phyloP scores from a whole-genome alignment of 1,284 basidiomycete species.

The Malassezia globosa region DNA sequence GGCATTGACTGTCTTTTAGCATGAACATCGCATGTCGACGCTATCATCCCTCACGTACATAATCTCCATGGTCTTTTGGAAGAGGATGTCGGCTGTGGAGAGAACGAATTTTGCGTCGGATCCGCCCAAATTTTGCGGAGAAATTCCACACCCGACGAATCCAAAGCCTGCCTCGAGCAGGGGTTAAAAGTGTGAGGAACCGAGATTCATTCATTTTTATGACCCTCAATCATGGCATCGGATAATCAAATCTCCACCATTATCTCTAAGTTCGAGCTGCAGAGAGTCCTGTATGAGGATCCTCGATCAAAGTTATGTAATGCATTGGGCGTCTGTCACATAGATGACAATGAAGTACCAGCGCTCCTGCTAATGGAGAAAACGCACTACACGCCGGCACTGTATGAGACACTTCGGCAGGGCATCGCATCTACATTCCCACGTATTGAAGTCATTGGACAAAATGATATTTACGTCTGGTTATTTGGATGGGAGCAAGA shows the following conservation, averaged over 20 bases:
- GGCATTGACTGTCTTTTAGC: slow-evolving; percentile 71
- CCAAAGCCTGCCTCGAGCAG: slow-evolving; percentile 1
- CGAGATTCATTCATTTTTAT: too few species aligned
- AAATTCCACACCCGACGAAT: neutral
- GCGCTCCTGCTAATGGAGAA: slow-evolving; percentile 41
- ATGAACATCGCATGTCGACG: slow-evolving; percentile 5
- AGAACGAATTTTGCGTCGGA: too few species aligned
- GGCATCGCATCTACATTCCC: slow-evolving; percentile 6
- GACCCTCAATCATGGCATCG: too few species aligned
- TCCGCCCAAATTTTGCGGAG: neutral
- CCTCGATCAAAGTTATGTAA: slow-evolving; percentile 24
- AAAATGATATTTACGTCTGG: slow-evolving; percentile 46
- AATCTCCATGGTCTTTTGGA: slow-evolving; percentile 6
- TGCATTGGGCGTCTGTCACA: slow-evolving; percentile 19
- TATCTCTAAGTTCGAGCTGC: slow-evolving; percentile 24
- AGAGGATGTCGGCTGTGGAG: neutral
- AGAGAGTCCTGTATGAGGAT: slow-evolving; percentile 28
- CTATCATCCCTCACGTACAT: slow-evolving; percentile 1
- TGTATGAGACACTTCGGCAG: slow-evolving; percentile 13
- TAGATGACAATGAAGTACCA: slow-evolving; percentile 4
- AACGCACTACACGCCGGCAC: slow-evolving; percentile 29
- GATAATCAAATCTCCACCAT: too few species aligned
- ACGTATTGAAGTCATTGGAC: slow-evolving; percentile 22
- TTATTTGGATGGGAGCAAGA: slow-evolving; percentile 26
- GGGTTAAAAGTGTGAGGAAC: too few species aligned